phyloP scores from a whole-genome alignment of 257 asterid species.

The Paraleonurus japonicus region DNA sequence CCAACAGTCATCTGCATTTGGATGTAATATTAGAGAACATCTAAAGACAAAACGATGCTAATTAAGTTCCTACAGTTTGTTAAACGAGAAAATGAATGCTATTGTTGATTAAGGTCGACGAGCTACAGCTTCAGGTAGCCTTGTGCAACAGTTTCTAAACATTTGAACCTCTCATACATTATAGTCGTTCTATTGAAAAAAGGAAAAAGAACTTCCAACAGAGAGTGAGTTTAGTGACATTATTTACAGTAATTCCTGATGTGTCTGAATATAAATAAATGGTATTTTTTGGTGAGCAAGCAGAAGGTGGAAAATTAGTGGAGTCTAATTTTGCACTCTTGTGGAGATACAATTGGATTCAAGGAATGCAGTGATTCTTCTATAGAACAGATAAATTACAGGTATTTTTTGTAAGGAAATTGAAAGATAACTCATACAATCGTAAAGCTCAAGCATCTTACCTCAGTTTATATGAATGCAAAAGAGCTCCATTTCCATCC shows the following conservation, averaged over 20 bases:
- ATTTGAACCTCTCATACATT: no score
- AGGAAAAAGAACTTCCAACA: no score
- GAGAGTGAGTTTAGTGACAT: neutral
- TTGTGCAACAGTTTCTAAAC: neutral
- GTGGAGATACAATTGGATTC: neutral
- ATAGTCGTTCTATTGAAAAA: no score
- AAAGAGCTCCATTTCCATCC: neutral
- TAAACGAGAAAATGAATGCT: neutral
- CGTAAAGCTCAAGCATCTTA: conserved; percentile 24
- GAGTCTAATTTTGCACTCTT: neutral
- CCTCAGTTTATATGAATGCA: conserved; percentile 8
- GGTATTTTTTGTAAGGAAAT: conserved; percentile 3
- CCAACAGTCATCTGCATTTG: neutral
- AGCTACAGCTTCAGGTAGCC: neutral
- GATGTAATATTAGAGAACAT: neutral
- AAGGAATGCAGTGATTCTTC: neutral
- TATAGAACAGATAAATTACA: conserved; percentile 2
- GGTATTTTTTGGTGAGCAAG: neutral
- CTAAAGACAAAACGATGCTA: neutral
- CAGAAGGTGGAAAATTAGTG: neutral
- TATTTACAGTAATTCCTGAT: neutral
- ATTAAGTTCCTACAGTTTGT: neutral
- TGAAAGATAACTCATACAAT: neutral
- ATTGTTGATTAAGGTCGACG: neutral
- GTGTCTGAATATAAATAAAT: neutral